These are phyloP conservation scores for Suillus decipiens DNA, from an alignment of 768 basidiomycete species.

Conservation along the genomic window DNA sequence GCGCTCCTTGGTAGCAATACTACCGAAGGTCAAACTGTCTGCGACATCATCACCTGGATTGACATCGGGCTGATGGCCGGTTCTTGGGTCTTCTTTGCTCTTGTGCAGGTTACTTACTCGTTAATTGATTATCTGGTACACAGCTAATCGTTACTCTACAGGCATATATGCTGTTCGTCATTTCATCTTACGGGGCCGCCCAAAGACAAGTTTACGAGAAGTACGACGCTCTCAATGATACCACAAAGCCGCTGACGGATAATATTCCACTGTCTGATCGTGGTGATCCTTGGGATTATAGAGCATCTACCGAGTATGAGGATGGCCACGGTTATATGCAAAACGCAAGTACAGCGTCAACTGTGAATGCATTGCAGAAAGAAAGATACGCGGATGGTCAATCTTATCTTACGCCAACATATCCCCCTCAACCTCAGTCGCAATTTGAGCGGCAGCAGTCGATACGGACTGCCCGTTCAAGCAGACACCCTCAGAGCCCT, in stretches of 20 bases:
- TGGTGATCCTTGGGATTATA: slow-evolving; percentile 69
- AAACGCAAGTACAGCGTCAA: slow-evolving; percentile 60
- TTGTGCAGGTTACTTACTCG: slow-evolving; percentile 65
- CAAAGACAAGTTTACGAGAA: slow-evolving; percentile 83
- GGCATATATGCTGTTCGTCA: slow-evolving; percentile 50
- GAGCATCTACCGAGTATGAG: slow-evolving; percentile 47
- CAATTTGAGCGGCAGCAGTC: slow-evolving; percentile 22
- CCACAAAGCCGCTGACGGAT: slow-evolving; percentile 49
- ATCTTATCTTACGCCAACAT: slow-evolving; percentile 30
- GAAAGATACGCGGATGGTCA: slow-evolving; percentile 42
- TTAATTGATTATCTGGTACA: not conserved
- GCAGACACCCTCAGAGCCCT: slow-evolving; percentile 42
- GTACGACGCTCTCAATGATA: slow-evolving; percentile 72
- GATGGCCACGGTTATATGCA: slow-evolving; percentile 47
- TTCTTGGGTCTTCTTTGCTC: slow-evolving; percentile 79
- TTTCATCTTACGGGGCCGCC: slow-evolving; percentile 65
- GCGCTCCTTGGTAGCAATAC: slow-evolving; percentile 32
- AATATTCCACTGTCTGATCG: slow-evolving; percentile 69
- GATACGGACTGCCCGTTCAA: slow-evolving; percentile 21
- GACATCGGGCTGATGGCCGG: slow-evolving; percentile 90
- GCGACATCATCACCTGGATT: slow-evolving; percentile 91
- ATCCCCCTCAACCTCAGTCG: slow-evolving; percentile 32
- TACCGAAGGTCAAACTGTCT: slow-evolving; percentile 69
- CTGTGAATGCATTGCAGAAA: slow-evolving; percentile 49
- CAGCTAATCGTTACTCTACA: slow-evolving; percentile 27